Evolutionary conservation across 2,329 filamentous ascomycete genomes (phyloP).

Genomic region (Fusarium phyllophilum): DNA sequence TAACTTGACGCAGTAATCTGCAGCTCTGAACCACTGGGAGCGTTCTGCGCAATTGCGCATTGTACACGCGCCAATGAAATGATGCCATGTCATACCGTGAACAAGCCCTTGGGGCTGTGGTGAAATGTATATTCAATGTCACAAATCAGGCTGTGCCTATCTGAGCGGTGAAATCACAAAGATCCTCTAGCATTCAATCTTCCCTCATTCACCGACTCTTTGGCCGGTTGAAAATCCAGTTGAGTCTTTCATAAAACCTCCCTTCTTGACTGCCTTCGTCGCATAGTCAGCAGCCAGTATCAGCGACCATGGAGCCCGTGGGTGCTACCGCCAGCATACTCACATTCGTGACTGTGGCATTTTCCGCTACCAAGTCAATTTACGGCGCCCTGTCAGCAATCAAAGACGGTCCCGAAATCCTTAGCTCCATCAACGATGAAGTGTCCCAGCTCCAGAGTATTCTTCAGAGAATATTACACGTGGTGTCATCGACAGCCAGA

Average conservation of each 20-base stretch:
- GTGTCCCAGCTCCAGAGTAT: not conserved
- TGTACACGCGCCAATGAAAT: not conserved
- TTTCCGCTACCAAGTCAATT: not conserved
- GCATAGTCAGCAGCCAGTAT: not conserved
- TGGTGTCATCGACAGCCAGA: not conserved
- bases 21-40: not conserved
- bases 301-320: not conserved
- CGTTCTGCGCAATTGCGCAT: not conserved
- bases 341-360: not conserved
- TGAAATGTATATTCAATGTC: not conserved
- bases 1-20: no score
- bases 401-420: not conserved
- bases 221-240: fast-evolving
- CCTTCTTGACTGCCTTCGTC: not conserved
- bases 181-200: not conserved
- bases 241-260: no score
- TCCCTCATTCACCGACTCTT: not conserved
- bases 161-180: not conserved
- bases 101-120: not conserved
- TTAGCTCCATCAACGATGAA: fast-evolving
- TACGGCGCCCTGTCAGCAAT: not conserved
- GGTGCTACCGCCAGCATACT: not conserved
- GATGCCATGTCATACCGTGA: not conserved
- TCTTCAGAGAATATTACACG: not conserved
- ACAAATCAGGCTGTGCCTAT: not conserved